phyloP scores from a whole-genome alignment of 129 eudicot species.

The Calendula officinalis region DNA sequence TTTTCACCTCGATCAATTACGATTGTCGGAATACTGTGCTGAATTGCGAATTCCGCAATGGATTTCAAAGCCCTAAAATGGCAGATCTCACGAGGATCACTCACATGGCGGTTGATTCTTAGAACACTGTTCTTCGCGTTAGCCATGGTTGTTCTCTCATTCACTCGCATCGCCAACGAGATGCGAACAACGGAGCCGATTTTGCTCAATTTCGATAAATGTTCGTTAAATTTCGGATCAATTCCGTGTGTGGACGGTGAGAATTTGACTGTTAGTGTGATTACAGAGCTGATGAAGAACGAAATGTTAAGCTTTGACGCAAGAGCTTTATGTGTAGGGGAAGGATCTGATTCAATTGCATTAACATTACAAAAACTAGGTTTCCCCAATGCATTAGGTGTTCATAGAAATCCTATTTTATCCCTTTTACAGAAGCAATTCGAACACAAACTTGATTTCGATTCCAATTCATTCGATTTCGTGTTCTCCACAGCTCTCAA shows the following conservation, averaged over 20 bases:
- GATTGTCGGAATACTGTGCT: not conserved
- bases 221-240: conserved; percentile 44
- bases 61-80: conserved; percentile 59
- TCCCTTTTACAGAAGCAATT: conserved; percentile 50
- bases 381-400: conserved; percentile 45
- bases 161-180: conserved; percentile 55
- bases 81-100: conserved; percentile 66
- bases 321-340: conserved; percentile 65
- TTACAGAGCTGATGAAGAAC: conserved; percentile 63
- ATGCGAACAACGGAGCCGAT: conserved; percentile 39
- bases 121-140: conserved; percentile 48
- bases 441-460: conserved; percentile 59
- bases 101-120: conserved; percentile 56
- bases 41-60: conserved; percentile 31
- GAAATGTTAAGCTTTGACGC: conserved; percentile 50
- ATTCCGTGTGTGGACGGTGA: conserved; percentile 35
- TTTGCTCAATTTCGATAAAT: conserved; percentile 35
- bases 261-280: conserved; percentile 54
- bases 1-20: not conserved
- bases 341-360: conserved; percentile 52
- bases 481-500: conserved; percentile 62
- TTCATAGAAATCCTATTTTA: conserved; percentile 56
- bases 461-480: conserved; percentile 63
- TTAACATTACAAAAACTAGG: conserved; percentile 52
- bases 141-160: conserved; percentile 47